Evolutionary conservation across 2,329 filamentous ascomycete species (phyloP).

Genomic region (Lachnellula subtilissima): DNA sequence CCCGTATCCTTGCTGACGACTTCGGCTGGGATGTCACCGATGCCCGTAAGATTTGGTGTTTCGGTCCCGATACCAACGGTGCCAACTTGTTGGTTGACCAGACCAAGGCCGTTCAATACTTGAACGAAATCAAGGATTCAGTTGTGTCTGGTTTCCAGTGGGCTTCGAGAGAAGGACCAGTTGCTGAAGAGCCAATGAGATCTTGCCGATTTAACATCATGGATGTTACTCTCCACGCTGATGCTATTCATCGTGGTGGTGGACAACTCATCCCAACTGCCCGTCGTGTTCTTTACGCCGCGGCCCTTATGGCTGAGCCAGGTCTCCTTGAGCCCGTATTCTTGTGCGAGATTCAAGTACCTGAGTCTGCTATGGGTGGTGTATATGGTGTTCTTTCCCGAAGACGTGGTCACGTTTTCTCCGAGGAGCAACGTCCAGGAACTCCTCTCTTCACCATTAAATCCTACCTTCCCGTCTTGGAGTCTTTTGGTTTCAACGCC

Average conservation of each 20-base stretch:
- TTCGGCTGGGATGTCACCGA: slow-evolving; percentile 99
- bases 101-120: slow-evolving; percentile 99
- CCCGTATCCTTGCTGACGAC: slow-evolving; percentile 92
- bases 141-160: slow-evolving; percentile 99
- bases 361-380: slow-evolving; percentile 98
- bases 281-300: slow-evolving; percentile 94
- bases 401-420: slow-evolving; percentile 97
- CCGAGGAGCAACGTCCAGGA: slow-evolving; percentile 95
- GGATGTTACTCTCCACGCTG: slow-evolving; percentile 98
- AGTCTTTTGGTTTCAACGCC: slow-evolving; percentile 98
- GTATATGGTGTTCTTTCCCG: slow-evolving; percentile 99
- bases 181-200: slow-evolving; percentile 98
- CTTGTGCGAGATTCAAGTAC: slow-evolving; percentile 98
- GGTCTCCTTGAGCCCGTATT: slow-evolving; percentile 95
- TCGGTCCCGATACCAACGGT: slow-evolving; percentile 95
- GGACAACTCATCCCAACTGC: slow-evolving; percentile 98
- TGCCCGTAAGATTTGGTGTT: slow-evolving; percentile 99
- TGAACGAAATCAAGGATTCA: slow-evolving; percentile 99
- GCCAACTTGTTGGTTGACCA: slow-evolving; percentile 99
- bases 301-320: slow-evolving; percentile 84
- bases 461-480: slow-evolving; percentile 92
- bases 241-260: slow-evolving; percentile 99
- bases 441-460: slow-evolving; percentile 99
- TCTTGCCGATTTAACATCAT: slow-evolving; percentile 97
- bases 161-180: slow-evolving; percentile 94